Percentiles rank a stretch among this genome's conserved stretches.
Conservation (phyloP, 805 yeast genomes). For the Myxozyma mucilagina region DNA sequence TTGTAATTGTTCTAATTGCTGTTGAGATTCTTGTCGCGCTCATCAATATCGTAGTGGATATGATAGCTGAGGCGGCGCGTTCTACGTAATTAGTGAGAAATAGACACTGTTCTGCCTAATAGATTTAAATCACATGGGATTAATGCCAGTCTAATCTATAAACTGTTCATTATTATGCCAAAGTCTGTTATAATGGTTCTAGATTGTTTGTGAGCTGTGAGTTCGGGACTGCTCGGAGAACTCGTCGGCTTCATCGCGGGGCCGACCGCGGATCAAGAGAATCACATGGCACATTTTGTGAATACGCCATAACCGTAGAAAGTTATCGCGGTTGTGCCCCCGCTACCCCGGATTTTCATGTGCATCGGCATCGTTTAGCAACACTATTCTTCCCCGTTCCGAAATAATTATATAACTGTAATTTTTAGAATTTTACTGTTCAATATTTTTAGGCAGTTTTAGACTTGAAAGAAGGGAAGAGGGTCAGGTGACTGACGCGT, state of each 20-base stretch:
- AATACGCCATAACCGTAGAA: neutral
- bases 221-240: too few relatives aligned
- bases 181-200: too few relatives aligned
- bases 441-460: too few relatives aligned
- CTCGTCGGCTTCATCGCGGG: too few relatives aligned
- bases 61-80: slow-evolving; percentile 20
- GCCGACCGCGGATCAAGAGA: too few relatives aligned
- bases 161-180: too few relatives aligned
- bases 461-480: neutral
- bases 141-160: too few relatives aligned
- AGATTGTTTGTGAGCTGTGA: too few relatives aligned
- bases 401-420: neutral
- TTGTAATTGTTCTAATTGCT: slow-evolving; percentile 86
- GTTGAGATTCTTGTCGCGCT: slow-evolving; percentile 89
- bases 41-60: slow-evolving; percentile 26
- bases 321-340: neutral
- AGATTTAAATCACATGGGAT: neutral
- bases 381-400: neutral
- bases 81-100: neutral
- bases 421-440: too few relatives aligned
- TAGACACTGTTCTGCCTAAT: too few relatives aligned
- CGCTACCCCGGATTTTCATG: slow-evolving; percentile 7
- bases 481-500: neutral
- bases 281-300: neutral
- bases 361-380: neutral